These are phyloP conservation scores for Monilinia aucupariae DNA, from an alignment of 2,329 filamentous ascomycete genomes.

Conservation along the genomic window DNA sequence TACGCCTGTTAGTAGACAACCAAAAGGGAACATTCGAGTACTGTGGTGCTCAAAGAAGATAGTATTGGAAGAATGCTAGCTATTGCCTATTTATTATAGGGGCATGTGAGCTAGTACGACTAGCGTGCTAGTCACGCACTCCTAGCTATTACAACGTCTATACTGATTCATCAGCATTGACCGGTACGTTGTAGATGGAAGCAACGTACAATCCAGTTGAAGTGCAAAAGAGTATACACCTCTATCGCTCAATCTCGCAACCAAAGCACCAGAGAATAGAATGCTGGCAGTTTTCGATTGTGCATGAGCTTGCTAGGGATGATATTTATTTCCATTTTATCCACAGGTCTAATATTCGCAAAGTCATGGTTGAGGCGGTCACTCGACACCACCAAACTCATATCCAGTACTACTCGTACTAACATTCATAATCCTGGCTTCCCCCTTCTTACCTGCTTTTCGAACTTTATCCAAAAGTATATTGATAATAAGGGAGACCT, in stretches of 20 bases:
- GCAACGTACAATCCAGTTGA: slow-evolving; percentile 18
- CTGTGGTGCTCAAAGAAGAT: too few species aligned
- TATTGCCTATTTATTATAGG: too few species aligned
- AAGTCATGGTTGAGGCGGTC: slow-evolving; percentile 18
- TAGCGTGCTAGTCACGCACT: too few species aligned
- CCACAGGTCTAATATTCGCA: neutral
- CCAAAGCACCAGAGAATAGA: slow-evolving; percentile 26
- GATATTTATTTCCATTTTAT: slow-evolving; percentile 21
- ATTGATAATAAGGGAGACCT: too few species aligned
- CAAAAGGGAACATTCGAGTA: too few species aligned
- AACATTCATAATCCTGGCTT: slow-evolving; percentile 24
- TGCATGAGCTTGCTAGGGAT: slow-evolving; percentile 38
- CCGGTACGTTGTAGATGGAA: slow-evolving; percentile 17
- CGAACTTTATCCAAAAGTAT: slow-evolving; percentile 36
- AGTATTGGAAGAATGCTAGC: too few species aligned
- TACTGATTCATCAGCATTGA: neutral
- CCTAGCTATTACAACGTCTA: too few species aligned
- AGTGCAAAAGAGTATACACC: slow-evolving; percentile 15
- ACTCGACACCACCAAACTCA: slow-evolving; percentile 34
- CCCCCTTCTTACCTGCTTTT: neutral
- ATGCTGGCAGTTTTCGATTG: slow-evolving; percentile 43
- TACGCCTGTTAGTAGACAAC: slow-evolving; percentile 20
- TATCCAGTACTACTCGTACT: slow-evolving; percentile 38
- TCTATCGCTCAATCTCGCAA: slow-evolving; percentile 17
- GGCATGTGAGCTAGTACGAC: too few species aligned